Evolutionary conservation across 768 basidiomycete genomes (phyloP).

Genomic region (Lentinula raphanica): DNA sequence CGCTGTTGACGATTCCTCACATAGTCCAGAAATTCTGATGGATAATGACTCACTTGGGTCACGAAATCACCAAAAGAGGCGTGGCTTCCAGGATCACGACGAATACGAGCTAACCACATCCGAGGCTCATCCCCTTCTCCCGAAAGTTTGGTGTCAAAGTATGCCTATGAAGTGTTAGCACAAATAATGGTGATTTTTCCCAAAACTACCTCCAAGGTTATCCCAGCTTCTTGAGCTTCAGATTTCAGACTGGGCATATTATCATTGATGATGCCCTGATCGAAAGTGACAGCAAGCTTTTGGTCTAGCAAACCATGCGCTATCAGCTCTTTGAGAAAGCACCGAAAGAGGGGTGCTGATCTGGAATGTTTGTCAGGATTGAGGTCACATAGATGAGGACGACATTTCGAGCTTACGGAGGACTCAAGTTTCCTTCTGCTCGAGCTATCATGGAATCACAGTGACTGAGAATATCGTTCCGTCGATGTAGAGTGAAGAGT

Average conservation of each 20-base stretch:
- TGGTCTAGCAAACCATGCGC: conserved; percentile 51
- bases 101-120: conserved; percentile 40
- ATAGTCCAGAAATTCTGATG: background rate
- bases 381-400: conserved; percentile 15
- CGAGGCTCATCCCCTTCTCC: conserved; percentile 41
- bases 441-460: conserved; percentile 45
- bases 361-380: conserved; percentile 9
- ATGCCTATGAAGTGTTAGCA: conserved; percentile 32
- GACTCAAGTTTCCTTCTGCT: conserved; percentile 18
- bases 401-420: conserved; percentile 19
- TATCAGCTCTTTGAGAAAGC: conserved; percentile 53
- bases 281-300: conserved; percentile 43
- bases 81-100: conserved; percentile 55
- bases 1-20: conserved; percentile 36
- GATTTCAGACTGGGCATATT: conserved; percentile 41
- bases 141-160: conserved; percentile 54
- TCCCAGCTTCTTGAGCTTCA: conserved; percentile 59
- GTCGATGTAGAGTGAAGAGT: conserved; percentile 41
- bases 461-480: conserved; percentile 43
- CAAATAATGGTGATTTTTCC: background rate
- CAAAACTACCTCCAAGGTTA: conserved; percentile 62
- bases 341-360: conserved; percentile 34
- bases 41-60: conserved; percentile 39
- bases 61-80: conserved; percentile 50
- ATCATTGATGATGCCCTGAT: conserved; percentile 47